phyloP scores from a whole-genome alignment of 352 stramenopile species.

The Globisporangium splendens region DNA sequence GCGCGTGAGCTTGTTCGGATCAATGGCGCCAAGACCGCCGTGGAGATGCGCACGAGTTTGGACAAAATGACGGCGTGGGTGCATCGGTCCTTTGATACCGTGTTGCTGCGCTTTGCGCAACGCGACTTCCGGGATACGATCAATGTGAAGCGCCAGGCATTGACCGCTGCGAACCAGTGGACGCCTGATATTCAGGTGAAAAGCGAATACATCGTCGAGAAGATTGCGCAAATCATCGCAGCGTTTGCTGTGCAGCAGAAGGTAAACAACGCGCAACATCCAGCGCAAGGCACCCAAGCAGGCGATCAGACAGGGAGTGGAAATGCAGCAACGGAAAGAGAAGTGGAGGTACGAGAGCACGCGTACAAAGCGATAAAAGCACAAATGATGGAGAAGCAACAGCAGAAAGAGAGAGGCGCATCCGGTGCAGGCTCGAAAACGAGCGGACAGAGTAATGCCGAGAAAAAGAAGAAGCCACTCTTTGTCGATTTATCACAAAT shows the following conservation, averaged over 20 bases:
- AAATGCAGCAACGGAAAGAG: constrained; percentile 2
- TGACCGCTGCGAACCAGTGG: constrained; percentile 43
- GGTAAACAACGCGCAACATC: constrained; percentile 5
- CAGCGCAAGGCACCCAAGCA: constrained; percentile 1
- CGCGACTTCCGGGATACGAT: constrained; percentile 51
- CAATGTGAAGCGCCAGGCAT: constrained; percentile 25
- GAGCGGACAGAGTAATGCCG: background rate
- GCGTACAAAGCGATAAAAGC: constrained; percentile 62
- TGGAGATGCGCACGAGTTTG: constrained; percentile 47
- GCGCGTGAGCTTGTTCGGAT: constrained; percentile 51
- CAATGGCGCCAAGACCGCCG: constrained; percentile 37
- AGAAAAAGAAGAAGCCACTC: constrained; percentile 18
- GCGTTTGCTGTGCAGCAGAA: constrained; percentile 22
- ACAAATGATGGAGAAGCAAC: constrained; percentile 47
- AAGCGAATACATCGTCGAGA: constrained; percentile 48
- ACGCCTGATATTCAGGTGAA: constrained; percentile 54
- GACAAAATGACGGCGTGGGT: constrained; percentile 62
- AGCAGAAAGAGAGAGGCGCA: constrained; percentile 26
- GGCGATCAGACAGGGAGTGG: background rate
- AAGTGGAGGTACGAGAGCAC: constrained; percentile 35
- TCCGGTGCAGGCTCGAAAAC: constrained; percentile 11
- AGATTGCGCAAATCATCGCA: constrained; percentile 45
- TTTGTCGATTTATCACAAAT: constrained; percentile 16
- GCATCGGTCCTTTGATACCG: constrained; percentile 40
- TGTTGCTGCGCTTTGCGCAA: constrained; percentile 49